Conservation (phyloP, 768 basidiomycete species). For the Phanerodontia chrysosporium region DNA sequence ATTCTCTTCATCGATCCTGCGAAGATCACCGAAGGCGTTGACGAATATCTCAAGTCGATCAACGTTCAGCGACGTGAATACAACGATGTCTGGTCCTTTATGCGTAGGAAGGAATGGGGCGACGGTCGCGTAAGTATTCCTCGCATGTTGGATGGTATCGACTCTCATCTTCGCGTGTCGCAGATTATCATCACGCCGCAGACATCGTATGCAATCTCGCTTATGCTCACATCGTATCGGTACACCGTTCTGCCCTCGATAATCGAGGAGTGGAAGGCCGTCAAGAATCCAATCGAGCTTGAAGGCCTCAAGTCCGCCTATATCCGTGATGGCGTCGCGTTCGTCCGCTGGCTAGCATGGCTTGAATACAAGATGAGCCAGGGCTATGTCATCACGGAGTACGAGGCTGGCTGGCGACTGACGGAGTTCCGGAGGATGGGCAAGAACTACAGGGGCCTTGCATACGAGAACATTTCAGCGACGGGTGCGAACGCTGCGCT, state of each 20-base stretch:
- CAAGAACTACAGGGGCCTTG: conserved; percentile 77
- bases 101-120: conserved; percentile 72
- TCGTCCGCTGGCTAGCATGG: conserved; percentile 86
- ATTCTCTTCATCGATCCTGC: conserved; percentile 73
- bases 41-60: conserved; percentile 52
- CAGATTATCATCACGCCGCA: conserved; percentile 67
- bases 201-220: conserved; percentile 78
- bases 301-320: conserved; percentile 83
- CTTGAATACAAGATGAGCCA: conserved; percentile 74
- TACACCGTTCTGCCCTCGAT: conserved; percentile 70
- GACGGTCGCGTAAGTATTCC: conserved; percentile 58
- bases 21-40: conserved; percentile 59
- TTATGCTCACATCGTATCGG: conserved; percentile 80
- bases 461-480: conserved; percentile 88
- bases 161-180: neutral
- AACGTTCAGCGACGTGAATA: conserved; percentile 63
- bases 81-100: conserved; percentile 74
- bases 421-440: conserved; percentile 69
- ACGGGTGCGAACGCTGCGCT: conserved; percentile 91
- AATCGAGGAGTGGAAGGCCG: conserved; percentile 73
- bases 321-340: conserved; percentile 84
- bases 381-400: conserved; percentile 85
- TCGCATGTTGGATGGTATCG: neutral
- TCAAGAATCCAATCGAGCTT: conserved; percentile 88
- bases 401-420: conserved; percentile 83